Conservation (phyloP, 768 basidiomycete genomes). For the Tephrocybe rancida region DNA sequence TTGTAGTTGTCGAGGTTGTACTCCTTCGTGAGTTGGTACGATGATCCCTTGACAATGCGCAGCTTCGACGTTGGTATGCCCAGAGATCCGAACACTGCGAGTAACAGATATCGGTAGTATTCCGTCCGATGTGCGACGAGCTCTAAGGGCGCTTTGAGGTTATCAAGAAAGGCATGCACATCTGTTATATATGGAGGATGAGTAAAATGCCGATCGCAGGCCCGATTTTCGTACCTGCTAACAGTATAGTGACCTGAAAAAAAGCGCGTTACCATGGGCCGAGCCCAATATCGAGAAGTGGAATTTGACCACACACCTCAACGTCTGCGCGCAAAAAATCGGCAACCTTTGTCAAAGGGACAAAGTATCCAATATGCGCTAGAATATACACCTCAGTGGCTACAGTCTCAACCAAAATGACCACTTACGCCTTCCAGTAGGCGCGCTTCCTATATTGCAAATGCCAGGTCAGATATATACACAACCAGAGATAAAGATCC, state of each 20-base stretch:
- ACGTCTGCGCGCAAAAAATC: conserved; percentile 96
- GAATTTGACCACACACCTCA: conserved; percentile 46
- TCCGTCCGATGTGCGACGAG: conserved; percentile 86
- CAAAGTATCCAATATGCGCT: conserved; percentile 99
- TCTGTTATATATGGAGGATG: conserved; percentile 47
- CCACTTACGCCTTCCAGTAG: conserved; percentile 88
- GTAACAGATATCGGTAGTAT: conserved; percentile 86
- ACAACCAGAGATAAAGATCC: conserved; percentile 7
- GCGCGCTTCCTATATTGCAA: conserved; percentile 71
- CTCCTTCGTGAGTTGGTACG: conserved; percentile 88
- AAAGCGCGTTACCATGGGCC: not conserved
- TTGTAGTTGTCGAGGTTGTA: conserved; percentile 96
- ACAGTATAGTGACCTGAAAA: conserved; percentile 69
- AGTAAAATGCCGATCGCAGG: not conserved
- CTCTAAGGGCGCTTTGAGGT: conserved; percentile 92
- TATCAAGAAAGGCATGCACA: conserved; percentile 97
- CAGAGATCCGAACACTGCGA: conserved; percentile 83
- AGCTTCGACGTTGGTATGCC: conserved; percentile 89
- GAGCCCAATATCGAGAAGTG: not conserved
- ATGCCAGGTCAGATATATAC: conserved; percentile 6
- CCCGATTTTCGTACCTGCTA: conserved; percentile 75
- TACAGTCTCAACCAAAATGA: not conserved
- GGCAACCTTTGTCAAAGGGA: conserved; percentile 91
- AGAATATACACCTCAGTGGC: conserved; percentile 11
- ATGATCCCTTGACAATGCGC: conserved; percentile 85